phyloP scores from a whole-genome alignment of 2,329 filamentous ascomycete species.

The Aureobasidium zeae region DNA sequence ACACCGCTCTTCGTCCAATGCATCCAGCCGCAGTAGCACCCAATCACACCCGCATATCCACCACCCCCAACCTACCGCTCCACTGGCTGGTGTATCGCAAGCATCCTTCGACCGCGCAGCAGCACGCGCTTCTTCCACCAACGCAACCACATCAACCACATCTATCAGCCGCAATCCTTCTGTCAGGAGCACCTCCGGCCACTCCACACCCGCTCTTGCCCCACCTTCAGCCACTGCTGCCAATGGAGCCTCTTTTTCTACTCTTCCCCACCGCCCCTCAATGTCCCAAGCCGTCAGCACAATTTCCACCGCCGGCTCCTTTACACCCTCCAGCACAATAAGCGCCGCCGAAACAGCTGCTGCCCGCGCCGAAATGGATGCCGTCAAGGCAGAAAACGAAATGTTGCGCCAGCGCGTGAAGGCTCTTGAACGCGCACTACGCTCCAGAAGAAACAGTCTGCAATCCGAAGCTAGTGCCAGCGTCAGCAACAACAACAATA shows the following conservation, averaged over 20 bases:
- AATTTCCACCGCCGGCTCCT: conserved; percentile 23
- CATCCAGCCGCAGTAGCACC: conserved; percentile 19
- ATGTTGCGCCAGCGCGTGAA: conserved; percentile 38
- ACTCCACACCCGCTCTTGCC: conserved; percentile 26
- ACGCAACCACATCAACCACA: conserved; percentile 8
- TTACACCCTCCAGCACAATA: conserved; percentile 21
- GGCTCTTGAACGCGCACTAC: conserved; percentile 37
- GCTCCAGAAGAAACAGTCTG: conserved; percentile 22
- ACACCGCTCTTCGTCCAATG: conserved; percentile 32
- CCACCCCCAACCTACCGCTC: conserved; percentile 16
- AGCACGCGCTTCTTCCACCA: conserved; percentile 24
- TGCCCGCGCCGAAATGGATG: conserved; percentile 39
- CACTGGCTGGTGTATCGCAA: conserved; percentile 25
- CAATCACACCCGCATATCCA: conserved; percentile 21
- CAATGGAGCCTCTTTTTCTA: no score
- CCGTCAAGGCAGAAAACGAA: conserved; percentile 43
- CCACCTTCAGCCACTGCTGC: conserved; percentile 20
- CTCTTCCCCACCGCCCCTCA: conserved; percentile 27
- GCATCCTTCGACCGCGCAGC: conserved; percentile 29
- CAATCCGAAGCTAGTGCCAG: neutral
- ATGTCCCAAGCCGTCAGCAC: conserved; percentile 22
- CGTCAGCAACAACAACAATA: neutral
- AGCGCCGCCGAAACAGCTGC: conserved; percentile 34
- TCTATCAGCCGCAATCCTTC: conserved; percentile 27
- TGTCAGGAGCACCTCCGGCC: conserved; percentile 25